These are phyloP conservation scores for Aspergillus novofumigatus DNA, from an alignment of 2,329 filamentous ascomycete species.

Conservation along the genomic window DNA sequence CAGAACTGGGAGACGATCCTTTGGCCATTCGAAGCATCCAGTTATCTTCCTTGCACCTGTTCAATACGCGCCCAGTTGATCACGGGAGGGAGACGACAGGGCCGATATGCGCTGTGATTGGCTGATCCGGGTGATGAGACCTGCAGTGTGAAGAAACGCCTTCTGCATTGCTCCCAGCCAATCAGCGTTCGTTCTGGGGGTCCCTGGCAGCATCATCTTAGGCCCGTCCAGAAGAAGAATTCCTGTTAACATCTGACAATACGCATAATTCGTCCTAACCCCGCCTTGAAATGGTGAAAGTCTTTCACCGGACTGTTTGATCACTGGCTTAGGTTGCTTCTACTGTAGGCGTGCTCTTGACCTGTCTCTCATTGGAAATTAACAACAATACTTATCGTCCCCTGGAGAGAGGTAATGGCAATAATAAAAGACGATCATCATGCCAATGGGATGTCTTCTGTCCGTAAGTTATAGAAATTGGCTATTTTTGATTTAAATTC, in stretches of 20 bases:
- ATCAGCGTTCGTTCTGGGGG: constrained; percentile 2
- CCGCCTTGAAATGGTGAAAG: background rate
- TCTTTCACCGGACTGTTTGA: background rate
- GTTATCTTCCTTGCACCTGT: background rate
- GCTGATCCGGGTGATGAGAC: constrained; percentile 16
- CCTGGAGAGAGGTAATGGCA: background rate
- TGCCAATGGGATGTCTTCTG: background rate
- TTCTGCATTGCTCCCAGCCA: constrained; percentile 12
- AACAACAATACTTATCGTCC: background rate
- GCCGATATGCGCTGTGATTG: constrained; percentile 11
- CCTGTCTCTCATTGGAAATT: background rate
- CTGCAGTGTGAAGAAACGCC: constrained; percentile 24
- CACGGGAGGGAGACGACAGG: constrained; percentile 12
- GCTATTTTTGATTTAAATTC: constrained; percentile 1
- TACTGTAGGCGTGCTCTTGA: background rate
- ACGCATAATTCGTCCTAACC: background rate
- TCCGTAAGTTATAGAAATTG: background rate
- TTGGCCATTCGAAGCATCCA: background rate
- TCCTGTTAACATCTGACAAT: background rate
- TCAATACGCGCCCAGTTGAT: constrained; percentile 18
- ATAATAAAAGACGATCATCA: background rate
- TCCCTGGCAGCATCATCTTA: background rate
- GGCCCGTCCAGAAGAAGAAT: constrained; percentile 4
- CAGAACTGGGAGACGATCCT: background rate
- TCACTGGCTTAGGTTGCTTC: background rate